phyloP scores from a whole-genome alignment of 768 basidiomycete species.

The Lentinula raphanica region DNA sequence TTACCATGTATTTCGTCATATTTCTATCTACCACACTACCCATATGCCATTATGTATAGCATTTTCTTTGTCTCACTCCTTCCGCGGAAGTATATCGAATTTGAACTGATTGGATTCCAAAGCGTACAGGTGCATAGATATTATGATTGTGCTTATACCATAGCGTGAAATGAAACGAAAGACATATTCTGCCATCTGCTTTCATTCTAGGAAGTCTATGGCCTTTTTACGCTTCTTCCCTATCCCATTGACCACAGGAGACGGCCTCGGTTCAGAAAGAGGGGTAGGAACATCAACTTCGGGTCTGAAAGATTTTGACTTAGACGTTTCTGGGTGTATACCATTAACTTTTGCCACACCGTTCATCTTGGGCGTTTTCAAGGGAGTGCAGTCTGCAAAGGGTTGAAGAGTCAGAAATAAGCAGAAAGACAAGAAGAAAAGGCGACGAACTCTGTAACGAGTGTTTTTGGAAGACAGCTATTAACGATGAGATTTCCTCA shows the following conservation, averaged over 20 bases:
- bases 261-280: constrained; percentile 4
- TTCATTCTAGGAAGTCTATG: constrained; percentile 17
- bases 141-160: too few relatives aligned
- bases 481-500: constrained; percentile 54
- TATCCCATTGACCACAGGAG: constrained; percentile 33
- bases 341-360: constrained; percentile 7
- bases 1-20: neutral
- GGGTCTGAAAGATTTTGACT: constrained; percentile 7
- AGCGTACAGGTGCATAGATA: neutral
- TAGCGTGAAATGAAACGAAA: neutral
- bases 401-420: constrained; percentile 30
- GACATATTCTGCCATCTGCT: neutral
- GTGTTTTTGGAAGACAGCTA: constrained; percentile 57
- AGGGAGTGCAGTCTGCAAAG: neutral
- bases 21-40: neutral
- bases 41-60: neutral
- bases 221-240: constrained; percentile 57
- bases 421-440: neutral
- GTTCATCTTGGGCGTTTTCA: constrained; percentile 4
- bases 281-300: constrained; percentile 12
- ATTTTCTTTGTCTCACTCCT: neutral
- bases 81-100: neutral
- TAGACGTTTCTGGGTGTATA: neutral
- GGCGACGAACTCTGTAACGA: constrained; percentile 22
- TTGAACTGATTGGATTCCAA: neutral